Conservation (phyloP, 2,329 filamentous ascomycete genomes). For the Aquanectria penicillioides region DNA sequence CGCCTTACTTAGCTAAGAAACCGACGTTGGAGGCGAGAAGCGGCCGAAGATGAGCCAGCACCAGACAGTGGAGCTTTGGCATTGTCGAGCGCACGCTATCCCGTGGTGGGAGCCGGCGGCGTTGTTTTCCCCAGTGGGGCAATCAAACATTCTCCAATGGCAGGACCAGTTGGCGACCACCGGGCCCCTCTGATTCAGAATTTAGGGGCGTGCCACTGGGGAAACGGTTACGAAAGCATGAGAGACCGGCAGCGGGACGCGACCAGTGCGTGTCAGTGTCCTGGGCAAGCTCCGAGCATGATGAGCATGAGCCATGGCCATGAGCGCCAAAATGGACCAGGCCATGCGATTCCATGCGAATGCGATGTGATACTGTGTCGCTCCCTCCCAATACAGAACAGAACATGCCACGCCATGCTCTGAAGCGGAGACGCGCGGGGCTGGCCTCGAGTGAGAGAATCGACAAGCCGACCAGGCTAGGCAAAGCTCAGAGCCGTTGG, state of each 20-base stretch:
- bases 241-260: conserved; percentile 30
- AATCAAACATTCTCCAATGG: conserved; percentile 29
- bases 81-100: conserved; percentile 35
- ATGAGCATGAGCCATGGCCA: conserved; percentile 16
- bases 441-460: conserved; percentile 33
- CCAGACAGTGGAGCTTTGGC: conserved; percentile 33
- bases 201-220: conserved; percentile 32
- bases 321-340: too few relatives aligned
- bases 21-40: conserved; percentile 26
- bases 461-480: conserved; percentile 16
- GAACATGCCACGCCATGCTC: conserved; percentile 10
- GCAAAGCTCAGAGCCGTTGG: conserved; percentile 23
- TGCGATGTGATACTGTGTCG: conserved; percentile 12
- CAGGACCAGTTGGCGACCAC: conserved; percentile 23
- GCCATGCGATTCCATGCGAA: conserved; percentile 1
- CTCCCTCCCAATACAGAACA: conserved; percentile 3
- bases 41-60: conserved; percentile 22
- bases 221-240: conserved; percentile 35
- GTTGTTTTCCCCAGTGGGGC: conserved; percentile 37
- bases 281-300: conserved; percentile 11
- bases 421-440: conserved; percentile 28
- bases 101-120: conserved; percentile 29
- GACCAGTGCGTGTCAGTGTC: conserved; percentile 18
- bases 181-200: conserved; percentile 37
- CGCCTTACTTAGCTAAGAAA: conserved; percentile 42